These are phyloP conservation scores for Nitzschia palea DNA, from an alignment of 108 stramenopile genomes.

Conservation along the genomic window DNA sequence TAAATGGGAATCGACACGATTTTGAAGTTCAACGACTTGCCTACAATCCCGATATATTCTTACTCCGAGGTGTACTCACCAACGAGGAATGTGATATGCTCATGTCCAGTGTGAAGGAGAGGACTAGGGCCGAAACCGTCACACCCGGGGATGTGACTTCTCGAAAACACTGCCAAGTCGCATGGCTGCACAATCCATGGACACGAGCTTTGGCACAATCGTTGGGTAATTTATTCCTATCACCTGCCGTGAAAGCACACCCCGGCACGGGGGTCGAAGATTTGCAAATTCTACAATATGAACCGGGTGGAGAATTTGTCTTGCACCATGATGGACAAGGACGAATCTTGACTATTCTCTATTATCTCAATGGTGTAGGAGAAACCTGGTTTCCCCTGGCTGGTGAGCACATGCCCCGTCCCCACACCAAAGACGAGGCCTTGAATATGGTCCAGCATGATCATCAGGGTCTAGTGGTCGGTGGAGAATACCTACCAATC, in stretches of 20 bases:
- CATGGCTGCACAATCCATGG: background rate
- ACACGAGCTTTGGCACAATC: background rate
- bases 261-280: slow-evolving; percentile 36
- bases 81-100: slow-evolving; percentile 32
- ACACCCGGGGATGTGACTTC: background rate
- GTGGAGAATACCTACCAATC: slow-evolving; percentile 2
- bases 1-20: background rate
- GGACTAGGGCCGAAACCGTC: background rate
- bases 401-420: background rate
- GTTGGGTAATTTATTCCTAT: slow-evolving; percentile 13
- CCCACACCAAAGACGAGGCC: background rate
- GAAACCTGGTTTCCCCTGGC: slow-evolving; percentile 74
- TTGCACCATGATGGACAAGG: slow-evolving; percentile 52
- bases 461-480: background rate
- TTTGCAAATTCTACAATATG: slow-evolving; percentile 59
- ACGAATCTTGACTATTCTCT: slow-evolving; percentile 52
- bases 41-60: slow-evolving; percentile 24
- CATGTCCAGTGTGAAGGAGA: background rate
- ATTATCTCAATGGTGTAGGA: slow-evolving; percentile 67
- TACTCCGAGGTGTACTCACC: slow-evolving; percentile 34
- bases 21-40: slow-evolving; percentile 38
- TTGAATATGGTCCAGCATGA: background rate
- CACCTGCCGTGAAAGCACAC: slow-evolving; percentile 3
- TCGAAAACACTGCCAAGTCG: slow-evolving; percentile 1
- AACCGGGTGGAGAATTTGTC: slow-evolving; percentile 43